These are phyloP conservation scores for Madurella fahalii DNA, from an alignment of 2,329 filamentous ascomycete species.

Conservation along the genomic window DNA sequence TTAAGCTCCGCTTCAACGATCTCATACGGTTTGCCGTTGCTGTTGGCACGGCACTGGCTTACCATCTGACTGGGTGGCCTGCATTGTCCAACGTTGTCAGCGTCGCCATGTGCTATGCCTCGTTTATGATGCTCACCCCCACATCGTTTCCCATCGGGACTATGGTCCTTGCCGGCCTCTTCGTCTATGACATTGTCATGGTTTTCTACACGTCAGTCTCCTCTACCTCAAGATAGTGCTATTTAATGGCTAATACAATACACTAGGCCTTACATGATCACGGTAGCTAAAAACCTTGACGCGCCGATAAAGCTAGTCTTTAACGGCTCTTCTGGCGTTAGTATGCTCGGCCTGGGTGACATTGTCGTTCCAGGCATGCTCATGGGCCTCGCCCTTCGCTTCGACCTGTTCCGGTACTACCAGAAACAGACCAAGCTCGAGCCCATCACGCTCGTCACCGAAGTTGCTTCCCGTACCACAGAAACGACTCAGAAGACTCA, in stretches of 20 bases:
- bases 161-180: conserved; percentile 71
- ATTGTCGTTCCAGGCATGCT: conserved; percentile 90
- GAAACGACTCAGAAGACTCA: conserved; percentile 33
- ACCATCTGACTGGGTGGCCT: conserved; percentile 59
- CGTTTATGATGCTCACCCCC: conserved; percentile 79
- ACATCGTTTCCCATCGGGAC: conserved; percentile 82
- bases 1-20: conserved; percentile 53
- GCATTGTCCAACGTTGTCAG: conserved; percentile 79
- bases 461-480: conserved; percentile 31
- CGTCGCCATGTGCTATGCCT: conserved; percentile 79
- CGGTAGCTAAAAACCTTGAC: conserved; percentile 83
- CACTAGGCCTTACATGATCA: conserved; percentile 71
- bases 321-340: conserved; percentile 56
- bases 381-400: conserved; percentile 82
- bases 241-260: conserved; percentile 19
- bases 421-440: conserved; percentile 57
- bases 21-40: conserved; percentile 54
- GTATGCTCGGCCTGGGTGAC: conserved; percentile 92
- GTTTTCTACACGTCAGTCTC: conserved; percentile 73
- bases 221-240: background rate
- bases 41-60: conserved; percentile 52
- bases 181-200: conserved; percentile 94
- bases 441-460: conserved; percentile 33
- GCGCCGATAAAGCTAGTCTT: conserved; percentile 92
- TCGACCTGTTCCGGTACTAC: conserved; percentile 85